Evolutionary conservation across 805 yeast genomes (phyloP), one percentile per base, ranked within the genome.

Genomic region (Yarrowia hollandica): DNA sequence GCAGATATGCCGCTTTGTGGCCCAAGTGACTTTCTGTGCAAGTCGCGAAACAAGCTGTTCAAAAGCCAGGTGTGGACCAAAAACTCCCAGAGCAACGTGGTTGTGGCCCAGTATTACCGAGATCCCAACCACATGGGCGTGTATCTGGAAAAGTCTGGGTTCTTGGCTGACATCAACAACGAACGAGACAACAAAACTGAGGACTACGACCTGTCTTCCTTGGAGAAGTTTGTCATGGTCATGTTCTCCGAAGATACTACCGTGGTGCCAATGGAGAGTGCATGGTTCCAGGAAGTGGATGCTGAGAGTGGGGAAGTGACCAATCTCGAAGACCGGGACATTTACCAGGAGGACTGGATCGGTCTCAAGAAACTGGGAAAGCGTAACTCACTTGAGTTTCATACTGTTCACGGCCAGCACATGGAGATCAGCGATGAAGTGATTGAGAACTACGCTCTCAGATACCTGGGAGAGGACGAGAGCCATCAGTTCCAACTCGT

Each of bases 31-130:
- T 83, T 87, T 83, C 61, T 84, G 0, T 86, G 94, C 65, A 71
- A 76, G 60, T 72, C 72, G 30, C 74, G 82, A 59, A 86, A 87
- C 66, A 72, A 69, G 25, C 33, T 84, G 1, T 68, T 88, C 61
- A 83, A 79, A 67, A 70, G 70, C 37, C 89, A 84, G 30, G 59
- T 55, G 14, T 55, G 59, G 59, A 70, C 74, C 25, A 73, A 73
- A 4, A 74, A 74, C 6, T 75, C 86, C 0, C 95, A 88, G 67
- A 75, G 75, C 8, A 69, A 77, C 2, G 70, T 85, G 1, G 73
- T 88, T 0, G 84, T 89, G 7, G 94, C 95, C 0, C 94, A 87
- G 66, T 88, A 86, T 67, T 88, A 83, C 69, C 75, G 95, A 57
- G 87, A 86, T 67, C 80, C 82, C 1, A 65, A 66, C 14, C 75